phyloP scores from a whole-genome alignment of 345 rosid genomes.

The Barbarea vulgaris region DNA sequence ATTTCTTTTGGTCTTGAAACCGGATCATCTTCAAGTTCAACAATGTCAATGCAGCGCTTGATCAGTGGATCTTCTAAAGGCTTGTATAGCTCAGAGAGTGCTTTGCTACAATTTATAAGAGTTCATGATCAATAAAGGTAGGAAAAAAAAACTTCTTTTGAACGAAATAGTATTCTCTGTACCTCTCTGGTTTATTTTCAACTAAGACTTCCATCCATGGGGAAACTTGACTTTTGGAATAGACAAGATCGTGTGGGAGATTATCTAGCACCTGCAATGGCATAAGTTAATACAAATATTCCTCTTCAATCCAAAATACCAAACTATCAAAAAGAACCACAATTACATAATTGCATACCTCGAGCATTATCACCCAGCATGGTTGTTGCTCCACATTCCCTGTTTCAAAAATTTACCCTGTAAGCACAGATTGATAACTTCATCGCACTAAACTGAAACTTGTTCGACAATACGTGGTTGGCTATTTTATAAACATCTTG shows the following conservation, averaged over 20 bases:
- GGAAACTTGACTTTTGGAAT: slow-evolving; percentile 76
- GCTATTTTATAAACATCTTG: neutral
- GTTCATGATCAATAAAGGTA: slow-evolving; percentile 17
- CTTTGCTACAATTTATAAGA: slow-evolving; percentile 48
- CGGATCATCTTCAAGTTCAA: slow-evolving; percentile 53
- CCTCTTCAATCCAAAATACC: neutral
- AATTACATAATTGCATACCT: slow-evolving; percentile 50
- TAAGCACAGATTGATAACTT: slow-evolving; percentile 26
- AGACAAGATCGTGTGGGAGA: slow-evolving; percentile 91
- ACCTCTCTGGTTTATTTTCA: slow-evolving; percentile 75
- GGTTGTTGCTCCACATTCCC: slow-evolving; percentile 77
- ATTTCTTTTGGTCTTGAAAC: slow-evolving; percentile 47
- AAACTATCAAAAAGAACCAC: neutral
- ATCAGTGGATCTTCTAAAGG: slow-evolving; percentile 79
- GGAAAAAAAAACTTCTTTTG: slow-evolving; percentile 14
- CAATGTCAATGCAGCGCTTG: slow-evolving; percentile 64
- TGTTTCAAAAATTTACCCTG: slow-evolving; percentile 39
- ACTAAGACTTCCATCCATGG: slow-evolving; percentile 98
- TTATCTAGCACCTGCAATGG: slow-evolving; percentile 90
- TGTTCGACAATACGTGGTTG: neutral
- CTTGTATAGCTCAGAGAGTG: slow-evolving; percentile 67
- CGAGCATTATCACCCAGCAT: slow-evolving; percentile 96
- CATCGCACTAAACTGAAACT: neutral
- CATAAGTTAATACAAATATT: slow-evolving; percentile 11
- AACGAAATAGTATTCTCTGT: slow-evolving; percentile 13